Conservation (phyloP, 2,329 filamentous ascomycete genomes). For the Colletotrichum sojae region DNA sequence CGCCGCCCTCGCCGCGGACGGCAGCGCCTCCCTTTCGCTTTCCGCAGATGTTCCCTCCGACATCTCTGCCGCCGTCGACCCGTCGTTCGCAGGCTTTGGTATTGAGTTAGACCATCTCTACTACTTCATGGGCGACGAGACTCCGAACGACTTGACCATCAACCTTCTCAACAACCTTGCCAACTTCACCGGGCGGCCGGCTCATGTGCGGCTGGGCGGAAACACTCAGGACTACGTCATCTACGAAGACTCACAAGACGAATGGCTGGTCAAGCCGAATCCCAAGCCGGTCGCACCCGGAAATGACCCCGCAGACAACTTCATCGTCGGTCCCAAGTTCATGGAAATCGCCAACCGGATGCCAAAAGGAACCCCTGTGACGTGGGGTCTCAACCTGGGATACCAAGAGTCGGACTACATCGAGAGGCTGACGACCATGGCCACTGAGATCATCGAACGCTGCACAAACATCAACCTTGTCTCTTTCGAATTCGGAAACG, state of each 20-base stretch:
- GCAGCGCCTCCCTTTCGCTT: conserved; percentile 23
- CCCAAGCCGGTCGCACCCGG: conserved; percentile 18
- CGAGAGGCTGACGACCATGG: conserved; percentile 34
- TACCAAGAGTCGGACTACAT: conserved; percentile 33
- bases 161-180: conserved; percentile 33
- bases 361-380: conserved; percentile 34
- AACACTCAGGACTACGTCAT: conserved; percentile 38
- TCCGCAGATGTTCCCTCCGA: conserved; percentile 27
- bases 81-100: conserved; percentile 38
- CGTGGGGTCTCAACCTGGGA: conserved; percentile 36
- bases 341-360: conserved; percentile 38
- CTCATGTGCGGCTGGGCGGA: conserved; percentile 31
- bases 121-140: conserved; percentile 39
- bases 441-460: conserved; percentile 31
- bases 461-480: conserved; percentile 37
- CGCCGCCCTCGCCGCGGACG: conserved; percentile 25
- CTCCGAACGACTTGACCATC: conserved; percentile 31
- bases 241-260: conserved; percentile 35
- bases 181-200: conserved; percentile 34
- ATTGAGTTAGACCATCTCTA: conserved; percentile 38
- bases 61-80: conserved; percentile 27
- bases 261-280: conserved; percentile 36
- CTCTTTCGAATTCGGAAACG: conserved; percentile 37
- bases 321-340: conserved; percentile 35
- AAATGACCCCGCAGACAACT: conserved; percentile 33